A percentile compares a stretch with the other conserved stretches of the same genome.
phyloP scores from a whole-genome alignment of 2,329 filamentous ascomycete species.

The Colletotrichum tofieldiae region DNA sequence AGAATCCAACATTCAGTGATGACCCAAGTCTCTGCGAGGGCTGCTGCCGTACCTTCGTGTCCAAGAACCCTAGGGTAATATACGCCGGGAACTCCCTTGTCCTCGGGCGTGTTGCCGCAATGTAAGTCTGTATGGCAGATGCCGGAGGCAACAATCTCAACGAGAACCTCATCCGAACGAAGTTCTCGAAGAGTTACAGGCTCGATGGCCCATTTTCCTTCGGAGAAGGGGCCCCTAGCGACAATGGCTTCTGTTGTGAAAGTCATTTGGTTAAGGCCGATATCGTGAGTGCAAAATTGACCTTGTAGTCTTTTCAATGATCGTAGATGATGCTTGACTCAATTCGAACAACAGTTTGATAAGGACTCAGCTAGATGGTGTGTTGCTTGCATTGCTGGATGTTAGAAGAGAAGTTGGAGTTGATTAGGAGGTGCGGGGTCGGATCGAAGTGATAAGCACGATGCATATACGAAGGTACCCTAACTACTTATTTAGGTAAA shows the following conservation, averaged over 20 bases:
- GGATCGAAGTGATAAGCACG: background rate
- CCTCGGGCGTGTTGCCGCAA: constrained; percentile 54
- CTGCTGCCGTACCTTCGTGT: constrained; percentile 62
- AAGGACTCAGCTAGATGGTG: background rate
- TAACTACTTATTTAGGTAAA: constrained; percentile 8
- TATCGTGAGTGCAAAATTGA: background rate
- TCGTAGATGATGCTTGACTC: background rate
- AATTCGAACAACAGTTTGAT: background rate
- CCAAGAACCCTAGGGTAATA: constrained; percentile 60
- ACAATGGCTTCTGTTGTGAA: constrained; percentile 51
- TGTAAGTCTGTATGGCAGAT: constrained; percentile 70
- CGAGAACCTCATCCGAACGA: constrained; percentile 61
- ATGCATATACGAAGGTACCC: background rate
- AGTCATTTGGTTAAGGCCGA: constrained; percentile 37
- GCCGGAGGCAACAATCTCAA: constrained; percentile 68
- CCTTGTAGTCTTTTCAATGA: background rate
- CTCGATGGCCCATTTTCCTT: constrained; percentile 53
- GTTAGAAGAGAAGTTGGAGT: background rate
- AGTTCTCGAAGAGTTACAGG: constrained; percentile 49
- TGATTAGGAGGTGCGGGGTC: constrained; percentile 1
- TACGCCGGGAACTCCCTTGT: constrained; percentile 34
- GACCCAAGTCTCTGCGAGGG: too few relatives aligned
- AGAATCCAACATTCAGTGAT: background rate
- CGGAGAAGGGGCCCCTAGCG: constrained; percentile 50
- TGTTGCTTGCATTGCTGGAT: background rate